Percentiles rank a stretch among this genome's conserved stretches.
Evolutionary conservation across 2,329 filamentous ascomycete species (phyloP).

Genomic region (Elsinoe batatas): DNA sequence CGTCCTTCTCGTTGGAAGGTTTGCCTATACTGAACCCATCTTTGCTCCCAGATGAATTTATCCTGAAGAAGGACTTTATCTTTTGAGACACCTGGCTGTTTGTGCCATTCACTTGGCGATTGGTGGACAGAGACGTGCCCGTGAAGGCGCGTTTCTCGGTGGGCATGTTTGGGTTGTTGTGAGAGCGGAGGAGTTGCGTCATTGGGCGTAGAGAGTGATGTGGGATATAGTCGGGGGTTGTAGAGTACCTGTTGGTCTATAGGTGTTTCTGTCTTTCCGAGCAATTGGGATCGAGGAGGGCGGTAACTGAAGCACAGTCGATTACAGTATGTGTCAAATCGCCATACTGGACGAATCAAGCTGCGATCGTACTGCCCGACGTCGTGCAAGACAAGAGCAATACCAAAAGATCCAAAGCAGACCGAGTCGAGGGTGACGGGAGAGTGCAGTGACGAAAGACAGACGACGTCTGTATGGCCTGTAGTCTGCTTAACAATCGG

Average conservation of each 20-base stretch:
- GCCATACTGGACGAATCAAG: background rate
- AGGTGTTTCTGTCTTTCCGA: background rate
- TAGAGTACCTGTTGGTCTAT: constrained; percentile 1
- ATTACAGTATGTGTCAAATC: background rate
- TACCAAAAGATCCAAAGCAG: background rate
- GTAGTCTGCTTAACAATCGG: constrained; percentile 11
- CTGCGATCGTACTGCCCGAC: background rate
- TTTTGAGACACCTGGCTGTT: constrained; percentile 50
- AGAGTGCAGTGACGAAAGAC: background rate
- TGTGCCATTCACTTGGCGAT: constrained; percentile 39
- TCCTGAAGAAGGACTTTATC: constrained; percentile 62
- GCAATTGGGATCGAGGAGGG: background rate
- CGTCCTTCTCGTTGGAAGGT: constrained; percentile 23
- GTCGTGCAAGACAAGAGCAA: background rate
- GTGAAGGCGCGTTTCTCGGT: constrained; percentile 41
- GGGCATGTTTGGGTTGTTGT: constrained; percentile 29
- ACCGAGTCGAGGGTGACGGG: background rate
- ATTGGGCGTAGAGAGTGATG: constrained; percentile 19
- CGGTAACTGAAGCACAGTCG: constrained; percentile 1
- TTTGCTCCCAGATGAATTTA: constrained; percentile 43
- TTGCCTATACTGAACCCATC: constrained; percentile 28
- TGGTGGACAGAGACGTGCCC: constrained; percentile 32
- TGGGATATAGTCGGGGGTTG: background rate
- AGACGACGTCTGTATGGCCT: background rate
- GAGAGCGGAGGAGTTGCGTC: constrained; percentile 36